Base-by-base conservation (phyloP, 768 basidiomycete species). In the Kondoa subrosea region DNA sequence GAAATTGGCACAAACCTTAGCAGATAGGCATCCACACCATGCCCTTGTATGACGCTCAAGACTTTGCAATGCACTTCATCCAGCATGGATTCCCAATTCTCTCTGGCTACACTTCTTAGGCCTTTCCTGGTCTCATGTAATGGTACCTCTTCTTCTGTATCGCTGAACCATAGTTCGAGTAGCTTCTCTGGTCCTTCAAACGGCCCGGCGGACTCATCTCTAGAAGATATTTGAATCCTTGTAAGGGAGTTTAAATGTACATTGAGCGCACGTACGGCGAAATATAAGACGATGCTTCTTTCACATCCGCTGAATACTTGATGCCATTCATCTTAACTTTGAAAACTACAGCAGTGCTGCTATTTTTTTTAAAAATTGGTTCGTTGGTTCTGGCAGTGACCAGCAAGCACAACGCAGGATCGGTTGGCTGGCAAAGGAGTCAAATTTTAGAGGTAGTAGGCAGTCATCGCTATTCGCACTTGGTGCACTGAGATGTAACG, bases 1-100 rank as follows among this genome's bases (percentile, higher is more conserved):
- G 21, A 62, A 59, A 56, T 33, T 50, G 56, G 57, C 14, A 79
- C 84, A 72, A 71, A 93, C 95, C 91, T 95, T 70, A 99, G 80
- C 56, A 99, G 82, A 80, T 97, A 99, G 29, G 95, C 93, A 75
- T 97, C 95, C 71, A 85, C 84, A 73, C 93, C 89, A n/a, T 81
- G 78, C 68, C 93, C 95, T 75, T 88, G 82, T 58, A 95, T 81
- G 66, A 88, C 85, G 75, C 86, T 93, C 76, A 99, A 83, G 50
- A 97, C 88, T 76, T 95, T 89, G 82, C 95, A 99, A 76, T 88
- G 85, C 76, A 99, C 95, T 71, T 93, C 88, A 78, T 85, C 86
- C 69, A 99, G 84, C 91, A 99, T 95, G 68, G 89, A 88, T 79
- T 95, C 91, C 95, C 95, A 99, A 33, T 87, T 80, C 32, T 81